A percentile compares a stretch with the other conserved stretches of the same genome.
These are phyloP conservation scores for Purpureocillium takamizusanense DNA, from an alignment of 2,329 filamentous ascomycete genomes.

Conservation along the genomic window DNA sequence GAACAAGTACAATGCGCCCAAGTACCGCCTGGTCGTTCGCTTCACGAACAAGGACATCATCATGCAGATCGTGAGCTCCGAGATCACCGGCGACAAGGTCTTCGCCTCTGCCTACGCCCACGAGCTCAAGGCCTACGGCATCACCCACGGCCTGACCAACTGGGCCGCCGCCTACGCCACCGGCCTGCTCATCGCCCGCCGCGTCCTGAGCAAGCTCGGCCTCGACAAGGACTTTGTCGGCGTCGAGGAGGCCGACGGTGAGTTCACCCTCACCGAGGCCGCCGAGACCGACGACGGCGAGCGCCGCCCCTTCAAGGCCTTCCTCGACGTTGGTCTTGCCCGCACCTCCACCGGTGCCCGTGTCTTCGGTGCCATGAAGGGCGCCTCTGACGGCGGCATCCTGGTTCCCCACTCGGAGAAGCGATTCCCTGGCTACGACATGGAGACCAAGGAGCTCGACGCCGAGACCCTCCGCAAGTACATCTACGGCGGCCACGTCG, in stretches of 20 bases:
- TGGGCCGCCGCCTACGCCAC: constrained; percentile 97
- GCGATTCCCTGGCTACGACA: constrained; percentile 98
- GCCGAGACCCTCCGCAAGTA: constrained; percentile 96
- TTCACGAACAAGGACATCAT: constrained; percentile 99
- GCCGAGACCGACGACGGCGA: constrained; percentile 82
- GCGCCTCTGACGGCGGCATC: constrained; percentile 96
- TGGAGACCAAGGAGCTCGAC: constrained; percentile 96
- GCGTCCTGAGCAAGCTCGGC: constrained; percentile 92
- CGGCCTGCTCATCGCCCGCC: constrained; percentile 93
- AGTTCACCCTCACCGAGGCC: constrained; percentile 93
- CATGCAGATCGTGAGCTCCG: constrained; percentile 91
- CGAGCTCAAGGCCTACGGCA: constrained; percentile 96
- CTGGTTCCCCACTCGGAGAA: constrained; percentile 97
- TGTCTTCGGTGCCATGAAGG: constrained; percentile 99
- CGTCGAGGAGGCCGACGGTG: constrained; percentile 94
- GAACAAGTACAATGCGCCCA: constrained; percentile 99
- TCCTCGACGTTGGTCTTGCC: constrained; percentile 94
- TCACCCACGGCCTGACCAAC: constrained; percentile 98
- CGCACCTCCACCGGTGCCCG: constrained; percentile 97
- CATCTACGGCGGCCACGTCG: constrained; percentile 97
- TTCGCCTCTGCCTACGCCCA: constrained; percentile 87
- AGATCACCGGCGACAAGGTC: constrained; percentile 97
- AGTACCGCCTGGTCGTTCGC: constrained; percentile 98
- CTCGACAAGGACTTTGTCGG: constrained; percentile 87
- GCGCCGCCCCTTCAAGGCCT: constrained; percentile 98